Base-by-base conservation (phyloP, 2,329 filamentous ascomycete genomes). In the Thermothelomyces thermophilus region DNA sequence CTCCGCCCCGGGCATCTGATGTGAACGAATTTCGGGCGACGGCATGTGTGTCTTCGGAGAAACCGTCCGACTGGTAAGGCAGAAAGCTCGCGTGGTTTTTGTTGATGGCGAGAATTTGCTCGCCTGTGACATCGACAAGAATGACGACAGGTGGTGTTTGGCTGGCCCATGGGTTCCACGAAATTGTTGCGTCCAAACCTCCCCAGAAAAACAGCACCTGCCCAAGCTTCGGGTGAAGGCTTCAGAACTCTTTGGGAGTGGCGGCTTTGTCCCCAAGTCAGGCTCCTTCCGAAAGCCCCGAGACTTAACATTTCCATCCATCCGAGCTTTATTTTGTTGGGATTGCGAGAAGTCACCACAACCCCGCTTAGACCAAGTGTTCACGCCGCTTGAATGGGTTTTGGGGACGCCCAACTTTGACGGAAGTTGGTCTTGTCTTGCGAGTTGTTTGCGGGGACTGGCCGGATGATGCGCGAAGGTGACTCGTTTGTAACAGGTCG, bases 11-110 rank as follows among this genome's bases (percentile, higher is more conserved):
- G 14, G 41, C 10, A 14, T 30, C 35, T 41, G 9, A 13, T 26
- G 37, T 20, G 13, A 47, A 13, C 16, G 43, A n/a, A 30, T 11
- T 7, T 43, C 22, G 40, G 11, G 5, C 2, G 37, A 41, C 16
- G 41, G 30, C 31, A 16, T 17, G 7, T 47, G 48, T 17, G 7
- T 47, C 50, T 9, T 51, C 54, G 17, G n/a, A 52, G 4, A 47
- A 37, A 14, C 52, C 52, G 28, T 56, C 55, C 47, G 46, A 41
- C 24, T 55, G 52, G 5, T 35, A 22, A 14, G 41, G 13, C 34
- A n/a, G 19, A 22, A 51, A 14, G 28, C 7, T 30, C 16, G 14
- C 43, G 19, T 26, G 20, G 34, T 24, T 14, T 3, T 22, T 9
- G 4, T 39, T 8, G 7, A 26, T 3, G 16, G 47, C 9, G 10